Evolutionary conservation across 306 rosid genomes (phyloP), one percentile per base, ranked within the genome.

Genomic region (Cicer yamashitae): DNA sequence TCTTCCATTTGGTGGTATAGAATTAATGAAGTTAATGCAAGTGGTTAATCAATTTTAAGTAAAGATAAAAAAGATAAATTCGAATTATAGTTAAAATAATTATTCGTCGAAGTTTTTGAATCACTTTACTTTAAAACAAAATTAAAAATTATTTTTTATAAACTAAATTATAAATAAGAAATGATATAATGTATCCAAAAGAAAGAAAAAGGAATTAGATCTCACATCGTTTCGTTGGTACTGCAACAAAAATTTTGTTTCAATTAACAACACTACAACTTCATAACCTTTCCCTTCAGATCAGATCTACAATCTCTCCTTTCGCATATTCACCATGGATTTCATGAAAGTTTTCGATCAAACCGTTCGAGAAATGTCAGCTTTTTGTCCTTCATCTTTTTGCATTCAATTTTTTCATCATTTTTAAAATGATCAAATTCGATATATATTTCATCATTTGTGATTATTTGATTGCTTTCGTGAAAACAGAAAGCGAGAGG

Each of bases 331-430:
- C 79, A 65, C 70, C 86, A 96, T 96, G 99, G 99, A 96, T 96
- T 92, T 96, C 84, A 92, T 96, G 96, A 96, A 96, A 91, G 99
- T 89, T 41, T 71, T 96, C 84, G 99, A 96, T 90, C 99, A 96
- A 82, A 96, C 99, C 34, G 99, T 96, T 81, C 96, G 98, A 76
- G 99, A 96, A 96, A 90, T 96, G 98, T 88, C 73, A 86, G 90
- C 74, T 73, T 82, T 73, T 40, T 56, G 1, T 3, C 12, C 47
- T 60, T 64, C 44, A 5, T 46, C 51, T 1, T 59, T 53, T 63
- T 46, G 51, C 74, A 45, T 74, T 37, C 77, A 39, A 80, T 63
- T 81, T 78, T 46, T n/a, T 51, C 18, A 11, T 59, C 41, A 22
- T 25, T 57, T 11, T 12, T 34, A 1, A 20, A 37, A 6, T 10